A percentile compares a stretch with the other conserved stretches of the same genome.
phyloP scores from a whole-genome alignment of 768 basidiomycete genomes.

The Boletus rubescentipes region DNA sequence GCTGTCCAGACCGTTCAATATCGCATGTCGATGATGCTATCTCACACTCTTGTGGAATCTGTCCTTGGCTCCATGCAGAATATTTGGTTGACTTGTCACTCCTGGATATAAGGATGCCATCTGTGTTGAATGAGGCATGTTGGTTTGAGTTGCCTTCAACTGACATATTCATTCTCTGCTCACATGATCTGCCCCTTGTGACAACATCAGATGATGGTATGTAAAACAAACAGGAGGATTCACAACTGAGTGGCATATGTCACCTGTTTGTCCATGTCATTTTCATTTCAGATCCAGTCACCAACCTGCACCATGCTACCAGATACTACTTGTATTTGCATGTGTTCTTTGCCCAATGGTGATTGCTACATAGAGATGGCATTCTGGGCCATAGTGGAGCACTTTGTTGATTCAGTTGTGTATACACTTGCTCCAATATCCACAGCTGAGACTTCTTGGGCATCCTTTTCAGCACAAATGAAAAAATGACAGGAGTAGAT shows the following conservation, averaged over 20 bases:
- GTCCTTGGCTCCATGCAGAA: background rate
- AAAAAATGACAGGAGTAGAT: background rate
- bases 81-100: background rate
- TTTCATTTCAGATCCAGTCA: background rate
- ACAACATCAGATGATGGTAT: background rate
- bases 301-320: background rate
- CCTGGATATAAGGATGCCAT: background rate
- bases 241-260: background rate
- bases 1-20: background rate
- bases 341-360: background rate
- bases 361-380: background rate
- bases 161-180: background rate
- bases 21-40: background rate
- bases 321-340: background rate
- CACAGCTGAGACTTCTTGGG: background rate
- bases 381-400: background rate
- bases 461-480: background rate
- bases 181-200: background rate
- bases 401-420: background rate
- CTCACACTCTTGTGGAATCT: background rate
- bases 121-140: background rate
- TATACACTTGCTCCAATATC: background rate
- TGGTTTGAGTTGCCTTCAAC: background rate
- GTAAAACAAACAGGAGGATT: background rate
- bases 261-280: background rate